These are phyloP conservation scores for Rubroboletus pulcherrimus DNA, from an alignment of 768 basidiomycete genomes.

Conservation along the genomic window DNA sequence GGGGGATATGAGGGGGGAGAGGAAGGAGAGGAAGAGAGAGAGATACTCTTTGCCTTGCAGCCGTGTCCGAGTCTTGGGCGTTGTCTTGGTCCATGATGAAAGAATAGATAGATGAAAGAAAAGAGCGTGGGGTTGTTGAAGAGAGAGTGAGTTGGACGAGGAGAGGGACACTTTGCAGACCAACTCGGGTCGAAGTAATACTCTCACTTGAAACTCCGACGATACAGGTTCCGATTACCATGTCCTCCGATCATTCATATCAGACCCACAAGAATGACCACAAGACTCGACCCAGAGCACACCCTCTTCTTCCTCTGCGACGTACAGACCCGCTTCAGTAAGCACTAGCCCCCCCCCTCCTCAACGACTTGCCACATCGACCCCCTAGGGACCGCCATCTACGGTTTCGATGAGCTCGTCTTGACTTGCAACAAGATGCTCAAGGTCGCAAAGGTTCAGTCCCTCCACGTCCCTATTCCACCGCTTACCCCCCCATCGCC, in stretches of 20 bases:
- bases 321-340: constrained; percentile 74
- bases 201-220: background rate
- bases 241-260: background rate
- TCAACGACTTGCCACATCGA: constrained; percentile 5
- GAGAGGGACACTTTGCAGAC: background rate
- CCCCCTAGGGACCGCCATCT: constrained; percentile 48
- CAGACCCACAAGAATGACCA: background rate
- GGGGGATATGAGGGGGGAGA: background rate
- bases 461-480: background rate
- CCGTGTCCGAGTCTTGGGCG: constrained; percentile 25
- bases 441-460: constrained; percentile 61
- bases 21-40: background rate
- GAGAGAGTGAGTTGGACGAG: constrained; percentile 18
- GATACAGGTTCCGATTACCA: background rate
- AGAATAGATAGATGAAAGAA: constrained; percentile 1
- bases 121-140: constrained; percentile 26
- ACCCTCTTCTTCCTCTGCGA: constrained; percentile 80
- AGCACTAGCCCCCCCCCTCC: constrained; percentile 13
- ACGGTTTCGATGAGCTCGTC: constrained; percentile 69
- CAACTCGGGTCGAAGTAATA: too few relatives aligned
- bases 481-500: background rate
- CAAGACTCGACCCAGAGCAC: constrained; percentile 30
- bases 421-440: constrained; percentile 72
- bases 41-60: constrained; percentile 43
- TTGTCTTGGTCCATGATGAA: constrained; percentile 37